Conservation (phyloP, 768 basidiomycete genomes). For the Suillus paluster region DNA sequence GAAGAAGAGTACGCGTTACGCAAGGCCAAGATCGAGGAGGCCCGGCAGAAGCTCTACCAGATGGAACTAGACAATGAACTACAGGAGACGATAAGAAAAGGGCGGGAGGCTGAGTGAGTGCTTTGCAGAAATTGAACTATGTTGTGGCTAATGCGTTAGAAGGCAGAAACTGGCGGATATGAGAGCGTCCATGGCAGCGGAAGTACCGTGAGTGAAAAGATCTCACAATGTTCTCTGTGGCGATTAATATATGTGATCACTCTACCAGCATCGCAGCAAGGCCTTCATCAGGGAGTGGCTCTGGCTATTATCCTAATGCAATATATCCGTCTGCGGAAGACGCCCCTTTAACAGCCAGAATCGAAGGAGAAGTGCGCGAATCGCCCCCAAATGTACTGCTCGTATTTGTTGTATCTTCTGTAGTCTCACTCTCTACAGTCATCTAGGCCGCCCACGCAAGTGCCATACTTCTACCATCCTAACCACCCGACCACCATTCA, state of each 20-base stretch:
- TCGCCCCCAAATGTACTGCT: neutral
- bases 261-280: neutral
- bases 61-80: conserved; percentile 28
- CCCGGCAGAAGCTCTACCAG: neutral
- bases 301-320: neutral
- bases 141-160: conserved; percentile 5
- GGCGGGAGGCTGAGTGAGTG: conserved; percentile 50
- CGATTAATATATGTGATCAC: neutral
- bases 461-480: neutral
- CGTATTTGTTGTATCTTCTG: neutral
- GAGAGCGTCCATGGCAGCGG: neutral
- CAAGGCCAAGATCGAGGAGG: conserved; percentile 6
- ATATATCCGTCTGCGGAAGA: neutral
- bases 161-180: conserved; percentile 26
- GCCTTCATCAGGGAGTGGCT: neutral
- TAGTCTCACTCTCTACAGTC: conserved; percentile 3
- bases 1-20: conserved; percentile 2
- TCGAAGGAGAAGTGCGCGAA: conserved; percentile 30
- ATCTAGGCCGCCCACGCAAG: conserved; percentile 5
- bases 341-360: conserved; percentile 37
- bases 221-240: neutral
- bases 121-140: neutral
- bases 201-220: neutral
- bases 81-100: conserved; percentile 42
- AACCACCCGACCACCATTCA: neutral